These are phyloP conservation scores for Vickermania ingenoplastis DNA, from an alignment of 208 protist species.

Conservation along the genomic window DNA sequence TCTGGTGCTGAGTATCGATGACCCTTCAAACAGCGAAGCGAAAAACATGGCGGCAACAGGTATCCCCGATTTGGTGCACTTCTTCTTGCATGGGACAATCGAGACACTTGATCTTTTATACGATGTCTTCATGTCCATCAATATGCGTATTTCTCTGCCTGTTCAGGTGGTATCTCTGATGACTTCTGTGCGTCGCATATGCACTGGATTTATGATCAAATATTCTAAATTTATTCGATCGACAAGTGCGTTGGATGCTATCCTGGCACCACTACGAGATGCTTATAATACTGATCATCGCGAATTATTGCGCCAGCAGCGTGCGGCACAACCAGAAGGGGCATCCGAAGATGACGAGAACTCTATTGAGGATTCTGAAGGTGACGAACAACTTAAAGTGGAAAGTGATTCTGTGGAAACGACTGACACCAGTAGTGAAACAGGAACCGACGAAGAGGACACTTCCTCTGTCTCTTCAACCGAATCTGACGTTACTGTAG, in stretches of 20 bases:
- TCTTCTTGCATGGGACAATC: slow-evolving; percentile 61
- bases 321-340: slow-evolving; percentile 26
- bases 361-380: slow-evolving; percentile 4
- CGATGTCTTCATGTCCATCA: slow-evolving; percentile 77
- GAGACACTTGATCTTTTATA: slow-evolving; percentile 74
- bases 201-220: slow-evolving; percentile 56
- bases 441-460: slow-evolving; percentile 10
- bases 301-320: slow-evolving; percentile 53
- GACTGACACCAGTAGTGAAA: slow-evolving; percentile 8
- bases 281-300: slow-evolving; percentile 75
- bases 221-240: slow-evolving; percentile 62
- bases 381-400: slow-evolving; percentile 3
- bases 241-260: slow-evolving; percentile 45
- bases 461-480: slow-evolving; percentile 8
- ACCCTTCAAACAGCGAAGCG: slow-evolving; percentile 65
- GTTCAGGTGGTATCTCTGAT: slow-evolving; percentile 81
- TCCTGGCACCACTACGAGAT: slow-evolving; percentile 71
- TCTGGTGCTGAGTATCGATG: slow-evolving; percentile 73
- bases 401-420: slow-evolving; percentile 7
- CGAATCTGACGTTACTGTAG: slow-evolving; percentile 11
- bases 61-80: slow-evolving; percentile 63
- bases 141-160: slow-evolving; percentile 61
- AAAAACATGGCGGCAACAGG: slow-evolving; percentile 39
- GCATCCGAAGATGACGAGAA: slow-evolving; percentile 14
- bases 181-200: slow-evolving; percentile 65